A percentile compares a stretch with the other conserved stretches of the same genome.
phyloP scores from a whole-genome alignment of 2,329 filamentous ascomycete species.

The Colletotrichum nymphaeae region DNA sequence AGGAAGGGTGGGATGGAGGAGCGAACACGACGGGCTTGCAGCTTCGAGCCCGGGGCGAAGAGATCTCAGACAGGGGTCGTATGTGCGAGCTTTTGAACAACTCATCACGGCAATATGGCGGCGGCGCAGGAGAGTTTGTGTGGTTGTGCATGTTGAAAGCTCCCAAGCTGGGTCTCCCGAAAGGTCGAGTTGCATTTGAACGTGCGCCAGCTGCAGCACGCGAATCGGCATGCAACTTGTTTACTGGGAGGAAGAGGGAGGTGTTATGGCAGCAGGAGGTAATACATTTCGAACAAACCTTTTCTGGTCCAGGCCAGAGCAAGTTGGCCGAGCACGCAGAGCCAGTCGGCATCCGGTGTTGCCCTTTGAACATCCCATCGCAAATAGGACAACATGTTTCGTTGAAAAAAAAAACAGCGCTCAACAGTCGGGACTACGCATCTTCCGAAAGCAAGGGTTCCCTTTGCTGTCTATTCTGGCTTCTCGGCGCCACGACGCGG shows the following conservation, averaged over 20 bases:
- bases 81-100: conserved; percentile 26
- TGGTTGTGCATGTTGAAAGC: conserved; percentile 14
- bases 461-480: conserved; percentile 6
- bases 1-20: not conserved
- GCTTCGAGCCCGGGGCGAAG: conserved; percentile 3
- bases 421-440: not conserved
- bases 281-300: conserved; percentile 22
- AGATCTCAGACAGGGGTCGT: conserved; percentile 31
- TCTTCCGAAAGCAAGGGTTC: not conserved
- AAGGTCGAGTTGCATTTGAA: conserved; percentile 28
- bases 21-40: conserved; percentile 28
- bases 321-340: not conserved
- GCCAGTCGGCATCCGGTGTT: not conserved
- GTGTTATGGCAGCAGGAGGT: conserved; percentile 10
- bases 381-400: not conserved
- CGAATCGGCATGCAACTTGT: conserved; percentile 12
- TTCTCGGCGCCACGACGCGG: conserved; percentile 14
- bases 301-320: not conserved
- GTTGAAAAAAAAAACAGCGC: not conserved
- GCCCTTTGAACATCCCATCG: not conserved
- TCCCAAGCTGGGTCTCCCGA: conserved; percentile 12
- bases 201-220: conserved; percentile 24
- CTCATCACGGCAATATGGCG: conserved; percentile 31
- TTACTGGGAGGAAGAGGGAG: not conserved
- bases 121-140: conserved; percentile 20